Conservation (phyloP, 257 asterid genomes). For the Capsicum chinense region DNA sequence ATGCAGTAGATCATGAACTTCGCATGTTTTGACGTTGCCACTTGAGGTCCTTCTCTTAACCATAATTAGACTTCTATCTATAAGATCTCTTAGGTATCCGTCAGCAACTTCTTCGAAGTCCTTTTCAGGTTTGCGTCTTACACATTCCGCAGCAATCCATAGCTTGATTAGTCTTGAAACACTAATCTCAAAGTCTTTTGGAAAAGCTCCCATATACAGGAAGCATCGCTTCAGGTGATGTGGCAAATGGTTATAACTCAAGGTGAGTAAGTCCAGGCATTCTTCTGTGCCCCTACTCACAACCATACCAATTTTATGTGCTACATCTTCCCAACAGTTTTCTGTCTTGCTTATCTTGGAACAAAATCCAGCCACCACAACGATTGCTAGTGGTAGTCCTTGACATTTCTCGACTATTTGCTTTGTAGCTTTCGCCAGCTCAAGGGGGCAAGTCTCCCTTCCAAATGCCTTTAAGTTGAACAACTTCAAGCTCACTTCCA, state of each 20-base stretch:
- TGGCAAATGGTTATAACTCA: conserved; percentile 11
- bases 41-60: neutral
- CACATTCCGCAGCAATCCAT: neutral
- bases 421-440: neutral
- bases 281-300: neutral
- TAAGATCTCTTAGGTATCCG: neutral
- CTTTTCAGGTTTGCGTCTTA: neutral
- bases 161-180: neutral
- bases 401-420: neutral
- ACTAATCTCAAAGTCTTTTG: neutral
- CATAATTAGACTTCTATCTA: neutral
- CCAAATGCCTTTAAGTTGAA: conserved; percentile 12
- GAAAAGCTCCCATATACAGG: conserved; percentile 13
- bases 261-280: neutral
- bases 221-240: neutral
- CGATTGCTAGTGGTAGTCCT: neutral
- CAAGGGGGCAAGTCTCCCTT: neutral
- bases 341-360: neutral
- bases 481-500: neutral
- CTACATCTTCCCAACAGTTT: neutral
- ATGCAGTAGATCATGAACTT: neutral
- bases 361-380: neutral
- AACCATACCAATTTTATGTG: neutral
- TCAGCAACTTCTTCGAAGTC: neutral
- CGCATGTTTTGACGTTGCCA: neutral